phyloP scores from a whole-genome alignment of 305 asterid species.

The Fraxinus dipetala region DNA sequence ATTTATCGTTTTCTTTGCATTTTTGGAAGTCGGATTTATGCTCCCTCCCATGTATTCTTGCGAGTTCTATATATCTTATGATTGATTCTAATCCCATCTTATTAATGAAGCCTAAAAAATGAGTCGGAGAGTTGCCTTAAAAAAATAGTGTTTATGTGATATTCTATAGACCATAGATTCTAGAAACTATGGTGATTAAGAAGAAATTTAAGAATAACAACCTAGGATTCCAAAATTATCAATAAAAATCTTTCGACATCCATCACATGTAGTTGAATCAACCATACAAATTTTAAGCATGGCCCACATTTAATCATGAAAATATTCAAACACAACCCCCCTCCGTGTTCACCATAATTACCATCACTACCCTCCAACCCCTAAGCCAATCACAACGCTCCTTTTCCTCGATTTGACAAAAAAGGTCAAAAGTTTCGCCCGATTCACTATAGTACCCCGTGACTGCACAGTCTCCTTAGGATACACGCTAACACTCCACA shows the following conservation, averaged over 20 bases:
- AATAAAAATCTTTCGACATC: not conserved
- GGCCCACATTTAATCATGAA: constrained; percentile 1
- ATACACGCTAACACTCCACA: constrained; percentile 57
- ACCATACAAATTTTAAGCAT: not conserved
- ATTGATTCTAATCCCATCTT: too few species aligned
- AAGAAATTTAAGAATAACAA: not conserved
- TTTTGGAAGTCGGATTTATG: too few species aligned
- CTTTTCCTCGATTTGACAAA: not conserved
- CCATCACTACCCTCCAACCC: not conserved
- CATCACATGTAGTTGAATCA: not conserved
- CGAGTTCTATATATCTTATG: too few species aligned
- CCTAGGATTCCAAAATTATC: not conserved
- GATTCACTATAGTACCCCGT: constrained; percentile 15
- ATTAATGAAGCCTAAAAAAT: too few species aligned
- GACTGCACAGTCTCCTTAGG: constrained; percentile 1
- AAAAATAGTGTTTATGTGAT: too few species aligned
- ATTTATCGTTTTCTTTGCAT: too few species aligned
- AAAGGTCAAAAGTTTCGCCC: not conserved
- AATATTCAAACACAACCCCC: not conserved
- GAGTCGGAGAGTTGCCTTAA: too few species aligned
- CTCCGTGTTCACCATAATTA: not conserved
- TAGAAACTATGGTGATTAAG: too few species aligned
- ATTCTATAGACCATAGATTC: too few species aligned
- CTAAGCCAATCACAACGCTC: not conserved
- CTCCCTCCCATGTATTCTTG: too few species aligned